A percentile compares a stretch with the other conserved stretches of the same genome.
phyloP scores from a whole-genome alignment of 1,284 basidiomycete species.

The Pseudozyma hubeiensis region DNA sequence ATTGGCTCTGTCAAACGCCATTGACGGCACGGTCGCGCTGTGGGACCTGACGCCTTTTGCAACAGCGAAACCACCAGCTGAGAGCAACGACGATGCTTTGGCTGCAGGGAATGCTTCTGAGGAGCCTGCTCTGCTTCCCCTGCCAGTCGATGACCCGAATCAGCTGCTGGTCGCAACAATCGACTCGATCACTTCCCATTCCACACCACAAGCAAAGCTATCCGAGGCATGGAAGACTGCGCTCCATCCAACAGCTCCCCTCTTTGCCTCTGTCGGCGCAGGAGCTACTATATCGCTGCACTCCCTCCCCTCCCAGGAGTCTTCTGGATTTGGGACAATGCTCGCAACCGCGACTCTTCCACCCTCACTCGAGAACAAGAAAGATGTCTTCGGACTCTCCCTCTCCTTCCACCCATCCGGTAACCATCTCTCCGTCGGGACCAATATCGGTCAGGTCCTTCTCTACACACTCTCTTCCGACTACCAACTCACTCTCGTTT shows the following conservation, averaged over 20 bases:
- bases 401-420: slow-evolving; percentile 28
- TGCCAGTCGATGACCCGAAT: slow-evolving; percentile 17
- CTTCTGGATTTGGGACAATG: slow-evolving; percentile 6
- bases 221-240: slow-evolving; percentile 44
- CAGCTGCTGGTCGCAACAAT: slow-evolving; percentile 6
- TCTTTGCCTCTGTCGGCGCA: slow-evolving; percentile 35
- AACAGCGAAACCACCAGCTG: neutral
- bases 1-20: slow-evolving; percentile 20
- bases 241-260: slow-evolving; percentile 18
- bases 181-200: slow-evolving; percentile 15
- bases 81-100: neutral
- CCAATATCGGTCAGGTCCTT: slow-evolving; percentile 27
- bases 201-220: slow-evolving; percentile 8
- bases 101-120: neutral
- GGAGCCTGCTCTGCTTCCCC: slow-evolving; percentile 13
- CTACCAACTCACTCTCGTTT: neutral
- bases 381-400: slow-evolving; percentile 35
- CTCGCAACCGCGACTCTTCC: slow-evolving; percentile 8
- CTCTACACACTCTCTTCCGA: slow-evolving; percentile 24
- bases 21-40: slow-evolving; percentile 38
- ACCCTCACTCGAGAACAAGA: slow-evolving; percentile 1
- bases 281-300: slow-evolving; percentile 29
- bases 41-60: slow-evolving; percentile 30
- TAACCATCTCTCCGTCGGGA: slow-evolving; percentile 18
- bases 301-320: slow-evolving; percentile 1